Evolutionary conservation across 1,139 yeast genomes (phyloP).

Genomic region (Torulaspora globosa): DNA sequence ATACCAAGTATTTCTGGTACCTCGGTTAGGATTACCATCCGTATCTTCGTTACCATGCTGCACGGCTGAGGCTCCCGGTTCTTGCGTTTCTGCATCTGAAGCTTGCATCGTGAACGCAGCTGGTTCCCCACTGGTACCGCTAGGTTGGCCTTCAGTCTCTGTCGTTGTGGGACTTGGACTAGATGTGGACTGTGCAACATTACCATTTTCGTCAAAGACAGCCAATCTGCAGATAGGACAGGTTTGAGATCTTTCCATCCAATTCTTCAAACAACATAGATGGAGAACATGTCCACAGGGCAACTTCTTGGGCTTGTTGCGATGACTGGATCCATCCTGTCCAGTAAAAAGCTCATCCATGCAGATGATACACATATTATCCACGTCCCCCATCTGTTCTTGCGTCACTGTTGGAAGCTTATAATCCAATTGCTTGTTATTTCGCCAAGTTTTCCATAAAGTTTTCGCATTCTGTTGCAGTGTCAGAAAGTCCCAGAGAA

Average conservation of each 20-base stretch:
- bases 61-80: neutral
- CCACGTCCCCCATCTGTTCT: constrained; percentile 59
- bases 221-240: constrained; percentile 89
- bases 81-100: constrained; percentile 6
- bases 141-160: constrained; percentile 2
- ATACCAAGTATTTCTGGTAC: constrained; percentile 16
- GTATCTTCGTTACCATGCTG: neutral
- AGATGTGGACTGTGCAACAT: constrained; percentile 16
- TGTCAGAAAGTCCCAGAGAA: constrained; percentile 51
- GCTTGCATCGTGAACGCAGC: constrained; percentile 2
- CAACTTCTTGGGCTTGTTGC: constrained; percentile 59
- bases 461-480: constrained; percentile 50
- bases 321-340: constrained; percentile 2
- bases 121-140: constrained; percentile 7
- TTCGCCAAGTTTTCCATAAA: constrained; percentile 53
- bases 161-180: constrained; percentile 3
- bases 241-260: constrained; percentile 87
- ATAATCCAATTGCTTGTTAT: constrained; percentile 61
- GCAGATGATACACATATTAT: constrained; percentile 44
- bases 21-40: neutral
- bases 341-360: constrained; percentile 34
- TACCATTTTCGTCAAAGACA: constrained; percentile 45
- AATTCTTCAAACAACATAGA: constrained; percentile 82
- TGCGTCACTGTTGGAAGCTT: constrained; percentile 58
- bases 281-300: constrained; percentile 87